Percentiles rank a stretch among this genome's conserved stretches.
Conservation (phyloP, 768 basidiomycete genomes). For the Pisolithus orientalis region DNA sequence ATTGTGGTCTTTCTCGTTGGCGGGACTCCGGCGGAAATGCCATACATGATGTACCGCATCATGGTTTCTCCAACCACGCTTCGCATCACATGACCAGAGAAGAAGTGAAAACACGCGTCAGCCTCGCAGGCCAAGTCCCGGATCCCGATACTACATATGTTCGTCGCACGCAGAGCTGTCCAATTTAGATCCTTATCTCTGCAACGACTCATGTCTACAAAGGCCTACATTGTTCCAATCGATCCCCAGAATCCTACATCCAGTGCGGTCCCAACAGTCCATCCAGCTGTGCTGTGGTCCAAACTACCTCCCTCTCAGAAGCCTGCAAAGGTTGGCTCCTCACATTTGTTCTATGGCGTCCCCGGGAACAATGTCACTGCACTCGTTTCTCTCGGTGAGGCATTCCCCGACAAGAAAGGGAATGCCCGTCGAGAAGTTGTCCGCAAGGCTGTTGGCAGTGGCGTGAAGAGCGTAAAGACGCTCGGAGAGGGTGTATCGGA, state of each 20-base stretch:
- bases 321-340: conserved; percentile 53
- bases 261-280: conserved; percentile 29
- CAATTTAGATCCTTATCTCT: conserved; percentile 18
- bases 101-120: neutral
- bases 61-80: no score
- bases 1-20: no score
- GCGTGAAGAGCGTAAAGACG: conserved; percentile 60
- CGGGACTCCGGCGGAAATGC: no score
- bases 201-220: conserved; percentile 42
- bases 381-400: conserved; percentile 54
- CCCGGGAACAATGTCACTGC: conserved; percentile 42
- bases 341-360: conserved; percentile 58
- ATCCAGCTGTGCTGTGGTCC: conserved; percentile 48
- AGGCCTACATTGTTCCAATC: conserved; percentile 53
- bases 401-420: conserved; percentile 39
- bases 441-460: conserved; percentile 64
- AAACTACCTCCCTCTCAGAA: conserved; percentile 43
- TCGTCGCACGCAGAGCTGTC: conserved; percentile 7
- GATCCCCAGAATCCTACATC: conserved; percentile 38
- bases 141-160: conserved; percentile 17
- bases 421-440: conserved; percentile 56
- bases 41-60: no score
- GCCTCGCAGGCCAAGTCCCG: conserved; percentile 4
- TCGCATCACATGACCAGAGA: neutral
- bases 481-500: conserved; percentile 56